Percentiles rank a stretch among this genome's conserved stretches.
Evolutionary conservation across 2,329 filamentous ascomycete species (phyloP).

Genomic region (Aspergillus costaricaensis): DNA sequence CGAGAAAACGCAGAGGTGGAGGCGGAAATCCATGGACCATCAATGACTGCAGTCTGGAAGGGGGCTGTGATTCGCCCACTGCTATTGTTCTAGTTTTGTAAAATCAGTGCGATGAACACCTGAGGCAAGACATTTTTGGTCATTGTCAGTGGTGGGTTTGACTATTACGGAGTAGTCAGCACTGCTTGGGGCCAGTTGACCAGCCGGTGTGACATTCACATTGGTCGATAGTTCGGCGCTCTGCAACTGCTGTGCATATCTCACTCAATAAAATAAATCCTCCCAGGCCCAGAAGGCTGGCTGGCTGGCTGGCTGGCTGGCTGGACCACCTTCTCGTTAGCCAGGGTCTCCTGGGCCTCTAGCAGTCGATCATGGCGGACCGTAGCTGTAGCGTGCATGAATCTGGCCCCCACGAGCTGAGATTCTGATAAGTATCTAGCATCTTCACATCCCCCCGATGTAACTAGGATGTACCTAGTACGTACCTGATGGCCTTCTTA

Average conservation of each 20-base stretch:
- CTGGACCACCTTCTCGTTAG: not conserved
- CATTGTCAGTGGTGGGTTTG: not conserved
- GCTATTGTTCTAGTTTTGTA: not conserved
- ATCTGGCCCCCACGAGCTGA: not conserved
- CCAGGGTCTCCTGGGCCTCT: not conserved
- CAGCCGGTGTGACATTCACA: too few relatives aligned
- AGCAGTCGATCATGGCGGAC: not conserved
- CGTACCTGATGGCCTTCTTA: too few relatives aligned
- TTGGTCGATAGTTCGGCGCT: not conserved
- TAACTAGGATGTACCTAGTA: too few relatives aligned
- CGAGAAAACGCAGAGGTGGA: conserved; percentile 17
- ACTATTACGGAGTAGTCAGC: not conserved
- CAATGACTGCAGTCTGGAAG: not conserved
- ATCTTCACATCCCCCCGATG: not conserved
- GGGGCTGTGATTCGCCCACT: not conserved
- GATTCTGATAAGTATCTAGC: not conserved
- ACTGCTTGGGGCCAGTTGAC: too few relatives aligned
- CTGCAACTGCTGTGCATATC: not conserved
- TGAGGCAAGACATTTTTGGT: not conserved
- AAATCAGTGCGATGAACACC: not conserved
- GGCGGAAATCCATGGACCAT: not conserved
- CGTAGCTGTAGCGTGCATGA: not conserved
- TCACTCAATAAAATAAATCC: not conserved
- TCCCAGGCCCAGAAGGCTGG: not conserved
- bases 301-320: not conserved